These are phyloP conservation scores for Diaporthe ilicicola DNA, from an alignment of 2,329 filamentous ascomycete species.

Conservation along the genomic window DNA sequence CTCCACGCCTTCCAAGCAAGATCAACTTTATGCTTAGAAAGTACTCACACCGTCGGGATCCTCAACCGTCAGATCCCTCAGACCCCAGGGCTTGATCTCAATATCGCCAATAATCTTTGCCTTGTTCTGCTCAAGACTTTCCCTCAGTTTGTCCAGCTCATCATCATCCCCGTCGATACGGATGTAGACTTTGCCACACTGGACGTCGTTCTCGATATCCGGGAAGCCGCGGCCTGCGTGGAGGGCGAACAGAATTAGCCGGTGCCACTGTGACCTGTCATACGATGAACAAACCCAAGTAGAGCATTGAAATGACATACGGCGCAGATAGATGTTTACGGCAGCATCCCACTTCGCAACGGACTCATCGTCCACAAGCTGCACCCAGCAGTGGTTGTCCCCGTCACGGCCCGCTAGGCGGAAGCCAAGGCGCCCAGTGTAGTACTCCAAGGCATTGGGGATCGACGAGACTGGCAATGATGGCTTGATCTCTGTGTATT, in stretches of 20 bases:
- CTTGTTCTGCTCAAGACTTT: background rate
- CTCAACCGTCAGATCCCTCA: constrained; percentile 2
- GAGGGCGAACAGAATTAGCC: background rate
- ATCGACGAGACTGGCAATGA: constrained; percentile 17
- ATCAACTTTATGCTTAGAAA: too few relatives aligned
- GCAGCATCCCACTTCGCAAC: constrained; percentile 19
- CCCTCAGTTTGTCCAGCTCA: constrained; percentile 19
- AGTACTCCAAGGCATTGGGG: constrained; percentile 16
- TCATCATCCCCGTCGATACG: constrained; percentile 7
- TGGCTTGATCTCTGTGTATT: constrained; percentile 10
- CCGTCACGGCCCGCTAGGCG: constrained; percentile 23
- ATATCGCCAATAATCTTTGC: background rate
- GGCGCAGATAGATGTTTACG: constrained; percentile 21
- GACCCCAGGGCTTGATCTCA: constrained; percentile 14
- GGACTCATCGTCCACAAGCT: constrained; percentile 11
- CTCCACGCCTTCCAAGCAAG: too few relatives aligned
- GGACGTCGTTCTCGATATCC: constrained; percentile 5
- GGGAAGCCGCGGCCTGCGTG: constrained; percentile 12
- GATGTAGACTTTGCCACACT: constrained; percentile 23
- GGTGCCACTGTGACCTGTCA: background rate
- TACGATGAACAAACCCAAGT: background rate
- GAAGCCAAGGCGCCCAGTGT: constrained; percentile 7
- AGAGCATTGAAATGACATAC: background rate
- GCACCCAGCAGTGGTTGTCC: constrained; percentile 24
- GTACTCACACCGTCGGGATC: constrained; percentile 20